Evolutionary conservation across 805 yeast genomes (phyloP), one percentile per base, ranked within the genome.

Genomic region (Grigorovia transvaalensis): DNA sequence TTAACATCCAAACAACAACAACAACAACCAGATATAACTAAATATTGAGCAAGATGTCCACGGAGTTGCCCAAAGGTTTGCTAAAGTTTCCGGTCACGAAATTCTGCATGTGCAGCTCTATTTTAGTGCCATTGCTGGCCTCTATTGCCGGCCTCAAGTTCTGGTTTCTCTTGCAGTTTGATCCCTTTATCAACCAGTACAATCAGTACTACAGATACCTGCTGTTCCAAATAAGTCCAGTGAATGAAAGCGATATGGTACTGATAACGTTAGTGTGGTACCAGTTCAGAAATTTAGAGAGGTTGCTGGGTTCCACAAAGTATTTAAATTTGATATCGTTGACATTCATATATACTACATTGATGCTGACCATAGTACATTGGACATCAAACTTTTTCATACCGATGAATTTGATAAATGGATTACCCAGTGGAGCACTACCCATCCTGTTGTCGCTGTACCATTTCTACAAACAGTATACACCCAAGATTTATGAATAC

Each of bases 221-320:
- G 8, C 61, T 74, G 7, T 75, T 72, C 56, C 87, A 80, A 59
- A 29, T 77, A 12, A 69, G 77, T n/a, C 77, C 78, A 49, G 70
- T 78, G 45, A 81, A 79, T 59, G 85, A 81, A 60, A 74, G 83
- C 5, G 85, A 82, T 63, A 78, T 74, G 53, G 56, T 80, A 2
- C 60, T 73, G 2, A 60, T 74, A 11, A 62, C 77, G 13, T 59
- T 82, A 43, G 62, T 79, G 9, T 70, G 73, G 72, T 72, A 78
- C 52, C 76, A 76, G 48, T 74, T 75, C 58, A 79, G 82, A 61
- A 74, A 72, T 44, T 55, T 82, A 49, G 88, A 82, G 64, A 62
- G 87, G 49, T 64, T 77, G 48, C 74, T 74, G 59, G 87, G 87
- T 1, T 74, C 82, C 12, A 64, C 74, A 47, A 79, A 78, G 57